Conservation (phyloP, 768 basidiomycete species). For the Heimioporus sp. region DNA sequence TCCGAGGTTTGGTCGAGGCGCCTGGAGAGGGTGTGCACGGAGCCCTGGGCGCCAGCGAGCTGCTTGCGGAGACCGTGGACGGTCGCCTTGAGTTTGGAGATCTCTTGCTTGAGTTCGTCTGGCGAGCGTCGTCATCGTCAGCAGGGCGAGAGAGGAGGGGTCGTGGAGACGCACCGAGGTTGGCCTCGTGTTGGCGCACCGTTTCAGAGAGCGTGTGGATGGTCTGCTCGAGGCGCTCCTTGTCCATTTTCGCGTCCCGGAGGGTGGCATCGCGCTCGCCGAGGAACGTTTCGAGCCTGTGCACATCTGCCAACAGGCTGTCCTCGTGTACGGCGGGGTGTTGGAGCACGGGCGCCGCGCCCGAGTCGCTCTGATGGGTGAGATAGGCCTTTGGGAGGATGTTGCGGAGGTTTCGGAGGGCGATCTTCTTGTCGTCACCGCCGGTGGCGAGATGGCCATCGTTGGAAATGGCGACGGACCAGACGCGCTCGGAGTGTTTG, state of each 20-base stretch:
- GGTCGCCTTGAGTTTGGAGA: neutral
- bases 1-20: neutral
- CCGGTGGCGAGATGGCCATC: constrained; percentile 1
- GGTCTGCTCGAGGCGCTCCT: constrained; percentile 1
- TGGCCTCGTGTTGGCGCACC: neutral
- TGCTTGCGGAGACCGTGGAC: neutral
- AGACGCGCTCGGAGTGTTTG: neutral
- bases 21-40: neutral
- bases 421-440: constrained; percentile 4
- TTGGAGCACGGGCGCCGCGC: neutral
- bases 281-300: constrained; percentile 1
- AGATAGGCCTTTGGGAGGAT: constrained; percentile 1
- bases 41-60: neutral
- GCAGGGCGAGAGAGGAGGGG: neutral
- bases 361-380: neutral
- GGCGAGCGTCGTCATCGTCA: neutral
- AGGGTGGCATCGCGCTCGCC: neutral
- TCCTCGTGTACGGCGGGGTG: neutral
- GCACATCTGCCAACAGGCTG: neutral
- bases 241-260: neutral
- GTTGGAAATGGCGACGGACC: constrained; percentile 2
- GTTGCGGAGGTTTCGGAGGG: neutral
- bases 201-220: neutral
- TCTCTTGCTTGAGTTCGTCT: constrained; percentile 2
- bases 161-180: neutral